Evolutionary conservation across 257 asterid species (phyloP), one percentile per base, ranked within the genome.

Genomic region (Scutellaria barbata): DNA sequence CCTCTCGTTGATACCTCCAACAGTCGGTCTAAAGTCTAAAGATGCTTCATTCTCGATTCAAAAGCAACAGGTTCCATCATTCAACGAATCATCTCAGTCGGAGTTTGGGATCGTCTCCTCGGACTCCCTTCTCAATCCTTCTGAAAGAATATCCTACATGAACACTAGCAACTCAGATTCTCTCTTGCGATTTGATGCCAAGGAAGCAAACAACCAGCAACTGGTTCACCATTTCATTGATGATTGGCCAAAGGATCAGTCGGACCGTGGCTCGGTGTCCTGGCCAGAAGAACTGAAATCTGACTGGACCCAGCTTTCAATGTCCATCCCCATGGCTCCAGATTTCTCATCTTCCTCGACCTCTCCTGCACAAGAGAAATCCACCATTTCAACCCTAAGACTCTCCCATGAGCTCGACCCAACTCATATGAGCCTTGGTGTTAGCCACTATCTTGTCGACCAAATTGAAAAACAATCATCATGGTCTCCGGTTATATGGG

Each of bases 231-330:
- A 82, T 72, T 88, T 90, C 50, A 85, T 82, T 1, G 88, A 88
- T 17, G 87, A 88, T 56, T 83, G 93, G 88, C 85, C 92, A 0
- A 85, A 85, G 77, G 86, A 84, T 47, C 87, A 85, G 51, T 78
- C 91, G 0, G 59, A 71, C 22, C 78, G 82, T 3, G 64, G 74
- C 58, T 57, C 92, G 1, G 76, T 37, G 66, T 53, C 89, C 4
- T 90, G 96, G 96, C 80, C 85, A 0, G 88, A 82, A 47, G 84
- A 90, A 68, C 84, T 84, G 11, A 85, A 83, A 76, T 78, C 95
- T 1, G 96, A 89, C 68, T 89, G 98, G 93, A 94, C 97, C 33
- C 95, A 85, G 62, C 96, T 94, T 8, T 91, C 99, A 4, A 94
- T 94, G 95, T 84, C 99, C 10, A 91, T 89, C 70, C 95, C 98